These are phyloP conservation scores for Pseudonitzschia delicatissima DNA, from an alignment of 108 stramenopile species.

Conservation along the genomic window DNA sequence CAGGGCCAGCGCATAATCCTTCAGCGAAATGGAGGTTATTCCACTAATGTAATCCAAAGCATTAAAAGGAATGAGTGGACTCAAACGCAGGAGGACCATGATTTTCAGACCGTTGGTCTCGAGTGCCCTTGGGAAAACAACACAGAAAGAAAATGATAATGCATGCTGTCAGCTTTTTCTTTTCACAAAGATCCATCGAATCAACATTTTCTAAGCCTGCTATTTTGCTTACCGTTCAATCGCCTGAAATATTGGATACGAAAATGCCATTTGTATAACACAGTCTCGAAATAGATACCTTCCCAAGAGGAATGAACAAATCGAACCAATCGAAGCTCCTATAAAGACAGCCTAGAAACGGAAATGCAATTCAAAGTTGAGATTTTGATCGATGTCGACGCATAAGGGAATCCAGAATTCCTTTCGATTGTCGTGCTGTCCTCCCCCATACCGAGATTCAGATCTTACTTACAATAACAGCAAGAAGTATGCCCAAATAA, in stretches of 20 bases:
- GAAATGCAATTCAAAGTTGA: not conserved
- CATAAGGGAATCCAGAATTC: not conserved
- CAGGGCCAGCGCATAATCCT: conserved; percentile 43
- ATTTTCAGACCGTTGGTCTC: conserved; percentile 33
- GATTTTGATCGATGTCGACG: conserved; percentile 4
- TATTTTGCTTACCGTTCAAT: conserved; percentile 22
- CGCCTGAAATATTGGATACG: conserved; percentile 34
- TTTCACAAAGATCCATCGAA: not conserved
- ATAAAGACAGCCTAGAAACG: conserved; percentile 18
- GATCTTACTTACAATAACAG: conserved; percentile 26
- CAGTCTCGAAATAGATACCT: conserved; percentile 60
- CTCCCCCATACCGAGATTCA: not conserved
- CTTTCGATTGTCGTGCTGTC: not conserved
- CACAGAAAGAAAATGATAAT: not conserved
- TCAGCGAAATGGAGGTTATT: conserved; percentile 43
- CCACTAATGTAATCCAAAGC: conserved; percentile 70
- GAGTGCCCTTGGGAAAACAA: conserved; percentile 16
- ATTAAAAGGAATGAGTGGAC: conserved; percentile 72
- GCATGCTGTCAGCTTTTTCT: not conserved
- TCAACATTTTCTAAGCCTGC: not conserved
- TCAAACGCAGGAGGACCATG: conserved; percentile 56
- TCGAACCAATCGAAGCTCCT: conserved; percentile 28
- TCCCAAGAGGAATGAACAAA: conserved; percentile 51
- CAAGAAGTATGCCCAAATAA: conserved; percentile 40
- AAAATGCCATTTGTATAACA: conserved; percentile 29